These are phyloP conservation scores for Mycena maculata DNA, from an alignment of 768 basidiomycete species.

Conservation along the genomic window DNA sequence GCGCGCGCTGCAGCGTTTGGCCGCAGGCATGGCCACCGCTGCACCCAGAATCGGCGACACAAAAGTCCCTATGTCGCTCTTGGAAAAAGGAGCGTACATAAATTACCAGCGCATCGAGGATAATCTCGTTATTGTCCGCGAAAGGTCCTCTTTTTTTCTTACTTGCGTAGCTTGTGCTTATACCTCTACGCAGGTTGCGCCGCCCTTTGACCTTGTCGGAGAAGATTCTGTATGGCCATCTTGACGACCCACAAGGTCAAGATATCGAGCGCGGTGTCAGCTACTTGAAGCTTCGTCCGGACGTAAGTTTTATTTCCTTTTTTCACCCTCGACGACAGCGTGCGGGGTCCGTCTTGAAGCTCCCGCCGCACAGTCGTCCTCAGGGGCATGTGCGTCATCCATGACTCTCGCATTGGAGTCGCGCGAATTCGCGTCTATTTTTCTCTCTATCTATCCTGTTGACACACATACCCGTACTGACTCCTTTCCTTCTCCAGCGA, in stretches of 20 bases:
- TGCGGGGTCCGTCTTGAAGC: not conserved
- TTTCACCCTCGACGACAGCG: not conserved
- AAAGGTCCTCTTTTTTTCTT: conserved; percentile 63
- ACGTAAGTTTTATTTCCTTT: conserved; percentile 68
- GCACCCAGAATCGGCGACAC: conserved; percentile 87
- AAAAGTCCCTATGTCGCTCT: conserved; percentile 88
- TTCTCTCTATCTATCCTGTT: not conserved
- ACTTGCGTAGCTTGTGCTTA: conserved; percentile 11
- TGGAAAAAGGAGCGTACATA: conserved; percentile 86
- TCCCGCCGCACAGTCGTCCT: not conserved
- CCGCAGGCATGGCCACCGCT: conserved; percentile 85
- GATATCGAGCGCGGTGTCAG: conserved; percentile 92
- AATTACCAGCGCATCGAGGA: conserved; percentile 99
- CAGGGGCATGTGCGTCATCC: not conserved
- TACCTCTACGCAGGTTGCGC: conserved; percentile 66
- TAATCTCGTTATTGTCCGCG: conserved; percentile 89
- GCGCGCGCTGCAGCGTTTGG: conserved; percentile 63
- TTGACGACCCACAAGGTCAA: conserved; percentile 93
- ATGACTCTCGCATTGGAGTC: not conserved
- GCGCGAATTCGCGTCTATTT: not conserved
- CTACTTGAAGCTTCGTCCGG: conserved; percentile 97
- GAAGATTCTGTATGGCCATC: conserved; percentile 97
- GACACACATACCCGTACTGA: not conserved
- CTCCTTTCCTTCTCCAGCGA: conserved; percentile 58
- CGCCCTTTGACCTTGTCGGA: conserved; percentile 95